Base-by-base conservation (phyloP, 2,329 filamentous ascomycete genomes). In the Diaporthe sp. region DNA sequence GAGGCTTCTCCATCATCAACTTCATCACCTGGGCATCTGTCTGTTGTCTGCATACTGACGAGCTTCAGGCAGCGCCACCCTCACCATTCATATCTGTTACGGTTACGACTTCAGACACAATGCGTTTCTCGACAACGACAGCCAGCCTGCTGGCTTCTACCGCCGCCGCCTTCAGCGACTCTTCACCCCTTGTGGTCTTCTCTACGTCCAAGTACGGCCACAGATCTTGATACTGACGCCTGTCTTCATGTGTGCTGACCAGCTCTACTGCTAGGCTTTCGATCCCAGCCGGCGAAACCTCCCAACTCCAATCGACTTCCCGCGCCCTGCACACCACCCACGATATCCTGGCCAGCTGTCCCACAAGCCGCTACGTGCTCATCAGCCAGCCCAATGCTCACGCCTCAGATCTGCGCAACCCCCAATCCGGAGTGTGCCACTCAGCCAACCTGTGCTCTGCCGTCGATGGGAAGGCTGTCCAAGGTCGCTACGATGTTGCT, bases 131-230 rank as follows among this genome's bases (percentile, higher is more conserved):
- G 72, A 82, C 85, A 81, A 80, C 88, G 80, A 83, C 86, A 75
- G 83, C 87, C 78, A 81, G 89, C 68, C 84, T 90, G 80, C 88
- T 88, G 79, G 87, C 90, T 78, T 88, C 89, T 75, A 87, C 88
- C 33, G 91, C 89, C 58, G 86, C 91, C 76, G 96, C 95, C 35
- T 97, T 98, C 83, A 92, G 91, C 77, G 93, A 98, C 84, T 95
- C 96, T 2, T 96, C 95, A 72, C 96, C 97, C 25, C 97, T 98
- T 84, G 90, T 98, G 82, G 86, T 98, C 78, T 93, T 97, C 83
- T 98, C 96, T 42, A 96, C 93, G 60, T 90, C 93, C 77, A 87
- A 92, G 96, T 98, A 92, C 80, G 92, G 81, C 71, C 76, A 6
- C 25, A 5, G 22, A n/a, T 5, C 57, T 42, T 25, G 35, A 61